Percentiles rank a stretch among this genome's conserved stretches.
Evolutionary conservation across 2,329 filamentous ascomycete species (phyloP).

Genomic region (Pseudogymnoascus sp.): DNA sequence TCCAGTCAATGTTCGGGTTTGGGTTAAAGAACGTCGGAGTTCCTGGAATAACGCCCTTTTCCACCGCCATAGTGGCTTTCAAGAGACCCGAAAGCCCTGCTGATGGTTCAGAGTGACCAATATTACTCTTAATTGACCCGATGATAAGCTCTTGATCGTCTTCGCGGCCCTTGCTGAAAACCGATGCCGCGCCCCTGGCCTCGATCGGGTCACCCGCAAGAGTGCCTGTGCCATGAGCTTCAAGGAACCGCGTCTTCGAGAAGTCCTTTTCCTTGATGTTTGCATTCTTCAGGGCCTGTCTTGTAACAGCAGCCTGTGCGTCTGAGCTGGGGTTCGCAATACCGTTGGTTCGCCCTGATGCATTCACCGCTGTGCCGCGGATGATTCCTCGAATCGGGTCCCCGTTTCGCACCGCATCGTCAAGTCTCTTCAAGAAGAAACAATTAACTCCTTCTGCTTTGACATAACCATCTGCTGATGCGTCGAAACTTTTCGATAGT

Average conservation of each 20-base stretch:
- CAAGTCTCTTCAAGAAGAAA: slow-evolving; percentile 50
- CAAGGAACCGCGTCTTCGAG: neutral
- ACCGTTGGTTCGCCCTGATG: slow-evolving; percentile 46
- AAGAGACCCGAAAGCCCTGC: slow-evolving; percentile 19
- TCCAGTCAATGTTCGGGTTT: slow-evolving; percentile 13
- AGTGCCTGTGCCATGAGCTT: slow-evolving; percentile 4
- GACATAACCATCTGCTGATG: slow-evolving; percentile 52
- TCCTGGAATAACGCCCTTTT: slow-evolving; percentile 24
- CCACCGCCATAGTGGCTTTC: slow-evolving; percentile 23
- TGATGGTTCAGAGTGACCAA: slow-evolving; percentile 22
- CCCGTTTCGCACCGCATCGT: slow-evolving; percentile 48
- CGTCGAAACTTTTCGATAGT: slow-evolving; percentile 37
- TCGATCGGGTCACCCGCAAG: slow-evolving; percentile 16
- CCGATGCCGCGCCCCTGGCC: slow-evolving; percentile 9
- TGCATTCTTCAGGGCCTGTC: neutral
- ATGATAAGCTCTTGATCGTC: slow-evolving; percentile 11
- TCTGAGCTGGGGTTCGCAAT: slow-evolving; percentile 44
- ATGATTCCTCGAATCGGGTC: slow-evolving; percentile 50
- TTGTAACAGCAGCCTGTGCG: slow-evolving; percentile 30
- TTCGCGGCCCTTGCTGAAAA: slow-evolving; percentile 17
- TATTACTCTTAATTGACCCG: slow-evolving; percentile 21
- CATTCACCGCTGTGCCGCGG: slow-evolving; percentile 42
- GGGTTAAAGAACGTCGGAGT: slow-evolving; percentile 26
- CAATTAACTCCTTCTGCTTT: slow-evolving; percentile 53
- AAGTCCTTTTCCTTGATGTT: slow-evolving; percentile 13